Evolutionary conservation across 2,329 filamentous ascomycete genomes (phyloP).

Genomic region (Diaporthe capsici): DNA sequence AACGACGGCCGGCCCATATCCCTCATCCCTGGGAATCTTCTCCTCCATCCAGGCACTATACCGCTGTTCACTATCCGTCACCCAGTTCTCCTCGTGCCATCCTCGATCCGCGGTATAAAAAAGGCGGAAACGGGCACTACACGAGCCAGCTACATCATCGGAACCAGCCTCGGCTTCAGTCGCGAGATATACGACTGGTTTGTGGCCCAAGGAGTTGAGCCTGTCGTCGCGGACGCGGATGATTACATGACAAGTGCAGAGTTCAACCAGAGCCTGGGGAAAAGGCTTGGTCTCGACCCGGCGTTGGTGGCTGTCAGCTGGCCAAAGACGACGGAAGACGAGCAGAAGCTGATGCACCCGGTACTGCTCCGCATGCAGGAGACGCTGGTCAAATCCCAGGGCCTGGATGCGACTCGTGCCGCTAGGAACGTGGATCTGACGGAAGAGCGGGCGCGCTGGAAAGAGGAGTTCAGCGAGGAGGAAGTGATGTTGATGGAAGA

Average conservation of each 20-base stretch:
- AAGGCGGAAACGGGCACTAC: background rate
- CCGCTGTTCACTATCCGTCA: slow-evolving; percentile 10
- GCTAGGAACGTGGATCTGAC: background rate
- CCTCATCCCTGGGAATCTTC: background rate
- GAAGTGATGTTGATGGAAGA: background rate
- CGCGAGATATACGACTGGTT: slow-evolving; percentile 14
- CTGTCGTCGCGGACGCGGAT: slow-evolving; percentile 3
- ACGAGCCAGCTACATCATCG: background rate
- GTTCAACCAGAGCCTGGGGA: background rate
- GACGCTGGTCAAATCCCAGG: background rate
- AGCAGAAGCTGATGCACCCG: slow-evolving; percentile 9
- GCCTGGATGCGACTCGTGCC: background rate
- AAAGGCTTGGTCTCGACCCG: background rate
- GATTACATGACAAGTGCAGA: slow-evolving; percentile 18
- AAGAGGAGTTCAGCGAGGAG: background rate
- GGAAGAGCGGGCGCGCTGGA: background rate
- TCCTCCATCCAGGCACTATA: slow-evolving; percentile 8
- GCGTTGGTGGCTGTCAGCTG: background rate
- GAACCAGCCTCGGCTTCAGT: background rate
- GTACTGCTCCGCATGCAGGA: background rate
- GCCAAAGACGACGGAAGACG: background rate
- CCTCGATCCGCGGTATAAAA: background rate
- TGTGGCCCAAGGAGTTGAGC: background rate
- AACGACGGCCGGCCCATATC: background rate
- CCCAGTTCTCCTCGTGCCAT: background rate